Conservation (phyloP, 2,329 filamentous ascomycete species). For the Helminthosporium solani region DNA sequence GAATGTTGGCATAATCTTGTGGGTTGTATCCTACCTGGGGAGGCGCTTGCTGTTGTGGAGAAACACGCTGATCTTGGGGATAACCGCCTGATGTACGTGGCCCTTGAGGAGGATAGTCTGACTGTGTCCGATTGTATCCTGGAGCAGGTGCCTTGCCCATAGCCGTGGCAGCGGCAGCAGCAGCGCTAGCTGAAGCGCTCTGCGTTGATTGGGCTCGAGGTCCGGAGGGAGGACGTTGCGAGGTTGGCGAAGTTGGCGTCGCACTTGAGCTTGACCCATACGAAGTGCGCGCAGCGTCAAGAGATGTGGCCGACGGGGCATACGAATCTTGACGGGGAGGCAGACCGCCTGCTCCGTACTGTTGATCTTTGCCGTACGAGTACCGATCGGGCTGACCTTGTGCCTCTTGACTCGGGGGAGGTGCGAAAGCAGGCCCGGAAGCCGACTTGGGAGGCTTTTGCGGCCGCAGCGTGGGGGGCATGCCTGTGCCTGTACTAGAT, state of each 20-base stretch:
- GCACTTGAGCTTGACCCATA: constrained; percentile 40
- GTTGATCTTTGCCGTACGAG: constrained; percentile 51
- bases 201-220: constrained; percentile 53
- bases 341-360: constrained; percentile 9
- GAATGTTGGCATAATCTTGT: constrained; percentile 65
- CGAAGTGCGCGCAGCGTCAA: constrained; percentile 52
- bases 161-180: constrained; percentile 52
- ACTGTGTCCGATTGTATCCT: constrained; percentile 48
- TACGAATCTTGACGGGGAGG: constrained; percentile 46
- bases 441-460: constrained; percentile 48
- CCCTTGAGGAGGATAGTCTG: constrained; percentile 41
- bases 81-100: constrained; percentile 38
- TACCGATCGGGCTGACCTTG: constrained; percentile 45
- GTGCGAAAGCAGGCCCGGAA: constrained; percentile 33
- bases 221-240: constrained; percentile 48
- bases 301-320: constrained; percentile 42
- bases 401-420: constrained; percentile 36
- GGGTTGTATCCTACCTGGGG: constrained; percentile 71
- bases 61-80: constrained; percentile 43
- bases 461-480: constrained; percentile 43
- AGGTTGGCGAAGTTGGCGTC: constrained; percentile 51
- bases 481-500: constrained; percentile 51
- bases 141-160: constrained; percentile 46
- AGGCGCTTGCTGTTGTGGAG: constrained; percentile 48
- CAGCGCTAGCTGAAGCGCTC: constrained; percentile 45